Evolutionary conservation across 352 stramenopile species (phyloP), one percentile per base, ranked within the genome.

Genomic region (Peronospora farinosa): DNA sequence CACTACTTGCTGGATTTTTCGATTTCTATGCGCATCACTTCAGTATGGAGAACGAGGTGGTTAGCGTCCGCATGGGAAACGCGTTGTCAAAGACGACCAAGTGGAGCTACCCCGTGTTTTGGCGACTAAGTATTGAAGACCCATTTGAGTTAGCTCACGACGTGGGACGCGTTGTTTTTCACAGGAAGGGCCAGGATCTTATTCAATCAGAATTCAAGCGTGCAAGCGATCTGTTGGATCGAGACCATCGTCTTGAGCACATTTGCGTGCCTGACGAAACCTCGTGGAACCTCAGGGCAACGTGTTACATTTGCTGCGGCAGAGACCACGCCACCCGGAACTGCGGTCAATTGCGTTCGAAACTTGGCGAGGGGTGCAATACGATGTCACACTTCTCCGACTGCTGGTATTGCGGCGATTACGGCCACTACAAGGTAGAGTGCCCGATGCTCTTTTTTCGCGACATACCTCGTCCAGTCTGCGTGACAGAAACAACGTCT

Each of bases 1-100:
- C 90, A 38, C 60, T 99, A 6, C 80, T 99, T 10, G 74, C 86
- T 16, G 92, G 86, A 0, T 99, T 99, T 74, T 99, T 99, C 67
- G 79, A 88, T 15, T 98, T 98, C 60, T 98, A 97, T 67, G 85
- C 89, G 3, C 89, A 75, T 39, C 78, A 97, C 33, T 98, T 99
- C 57, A 95, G 98, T 69, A 87, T 93, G 60, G 90, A 96, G 39
- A 75, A 94, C 39, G 66, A 95, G 16, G 92, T 98, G 5, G 89
- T 98, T 39, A 97, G 86, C 49, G 73, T 98, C 11, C 83, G 95
- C 8, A 77, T 73, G 12, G 92, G 78, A 9, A 60, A 60, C 2
- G 28, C 71, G 7, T 55, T 91, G 43, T 72, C 75, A 1, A 89
- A 88, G 54, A 72, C 68, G 31, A 78, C 72, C 11, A 91, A 82